phyloP scores from a whole-genome alignment of 805 yeast species.

The Candida morakotiae region DNA sequence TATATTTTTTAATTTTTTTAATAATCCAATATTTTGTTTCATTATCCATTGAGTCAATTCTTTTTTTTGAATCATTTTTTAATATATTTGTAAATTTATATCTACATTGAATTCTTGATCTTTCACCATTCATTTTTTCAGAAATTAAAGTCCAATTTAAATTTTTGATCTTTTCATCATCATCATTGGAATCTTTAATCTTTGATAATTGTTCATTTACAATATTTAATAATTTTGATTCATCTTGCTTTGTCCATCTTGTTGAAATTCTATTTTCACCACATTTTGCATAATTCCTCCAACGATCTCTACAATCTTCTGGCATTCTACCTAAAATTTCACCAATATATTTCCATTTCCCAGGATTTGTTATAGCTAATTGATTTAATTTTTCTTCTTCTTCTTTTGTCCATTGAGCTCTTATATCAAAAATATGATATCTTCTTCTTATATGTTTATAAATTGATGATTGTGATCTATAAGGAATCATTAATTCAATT shows the following conservation, averaged over 20 bases:
- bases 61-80: slow-evolving; percentile 46
- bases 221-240: slow-evolving; percentile 45
- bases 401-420: slow-evolving; percentile 87
- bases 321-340: slow-evolving; percentile 86
- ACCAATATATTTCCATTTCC: slow-evolving; percentile 89
- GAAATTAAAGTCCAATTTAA: slow-evolving; percentile 92
- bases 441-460: slow-evolving; percentile 90
- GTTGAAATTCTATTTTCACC: slow-evolving; percentile 71
- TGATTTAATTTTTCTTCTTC: slow-evolving; percentile 69
- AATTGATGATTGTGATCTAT: slow-evolving; percentile 81
- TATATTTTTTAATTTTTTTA: slow-evolving; percentile 22
- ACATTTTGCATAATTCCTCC: slow-evolving; percentile 94
- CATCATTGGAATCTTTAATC: slow-evolving; percentile 6
- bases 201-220: slow-evolving; percentile 14
- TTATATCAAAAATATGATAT: slow-evolving; percentile 79
- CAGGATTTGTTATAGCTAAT: slow-evolving; percentile 62
- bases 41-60: slow-evolving; percentile 28
- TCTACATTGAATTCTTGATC: slow-evolving; percentile 91
- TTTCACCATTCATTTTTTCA: slow-evolving; percentile 82
- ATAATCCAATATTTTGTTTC: slow-evolving; percentile 37
- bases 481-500: slow-evolving; percentile 73
- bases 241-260: slow-evolving; percentile 79
- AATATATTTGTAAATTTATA: slow-evolving; percentile 89
- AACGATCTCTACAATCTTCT: slow-evolving; percentile 93
- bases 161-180: slow-evolving; percentile 16